Base-by-base conservation (phyloP, 2,329 filamentous ascomycete species). In the Tolypocladium ovalisporum region DNA sequence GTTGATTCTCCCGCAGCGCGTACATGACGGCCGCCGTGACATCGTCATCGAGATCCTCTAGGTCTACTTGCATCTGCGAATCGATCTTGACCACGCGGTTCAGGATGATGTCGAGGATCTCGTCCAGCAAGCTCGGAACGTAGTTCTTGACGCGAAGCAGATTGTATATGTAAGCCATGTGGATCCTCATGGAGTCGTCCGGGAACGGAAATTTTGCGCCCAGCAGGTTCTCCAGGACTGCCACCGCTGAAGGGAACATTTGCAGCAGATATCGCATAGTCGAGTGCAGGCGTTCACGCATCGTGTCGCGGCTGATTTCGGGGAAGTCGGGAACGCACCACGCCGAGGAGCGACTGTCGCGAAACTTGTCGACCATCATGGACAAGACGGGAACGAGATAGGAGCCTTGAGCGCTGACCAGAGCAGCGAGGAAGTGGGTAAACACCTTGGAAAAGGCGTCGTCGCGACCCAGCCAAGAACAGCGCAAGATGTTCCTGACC, bases 21-120 rank as follows among this genome's bases (percentile, higher is more conserved):
- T 79, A 78, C 54, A 89, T 79, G 22, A 93, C 82, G 56, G 85
- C 84, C 29, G 91, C 85, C 56, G 90, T 88, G 12, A 90, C 79
- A 57, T 95, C 89, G 61, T 97, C 93, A 61, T 97, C 93, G 60
- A 96, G 76, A 64, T 97, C 92, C 61, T 97, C 91, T 66, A 97
- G 77, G 66, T 97, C 92, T 54, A 92, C 83, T 72, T 97, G 93
- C 71, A 97, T 94, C 68, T 97, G 89, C 1, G 96, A 90, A 68
- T 99, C 94, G 58, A 97, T 89, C 72, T 94, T 94, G 66, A 97
- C 90, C 9, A 97, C 79, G 61, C 89, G 86, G 64, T 93, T 88
- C 47, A 91, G 87, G 53, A 97, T 87, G 15, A 96, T 76, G 57
- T 90, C 86, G 61, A 96, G 80, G 29, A 97, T 85, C 60, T 95